Conservation (phyloP, 805 yeast species). For the Lipomyces japonicus region DNA sequence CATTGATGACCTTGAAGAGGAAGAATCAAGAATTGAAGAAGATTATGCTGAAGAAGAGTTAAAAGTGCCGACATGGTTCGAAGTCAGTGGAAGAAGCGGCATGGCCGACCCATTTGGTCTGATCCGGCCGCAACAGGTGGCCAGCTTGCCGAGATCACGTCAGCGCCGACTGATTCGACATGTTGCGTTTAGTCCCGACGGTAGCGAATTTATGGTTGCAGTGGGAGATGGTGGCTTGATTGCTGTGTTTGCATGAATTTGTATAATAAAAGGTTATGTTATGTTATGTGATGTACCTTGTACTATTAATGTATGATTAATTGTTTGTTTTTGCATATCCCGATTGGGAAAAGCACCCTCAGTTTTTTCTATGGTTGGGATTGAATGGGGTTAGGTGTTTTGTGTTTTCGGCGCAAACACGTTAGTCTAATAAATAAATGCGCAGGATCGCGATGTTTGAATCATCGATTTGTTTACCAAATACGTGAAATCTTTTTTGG, state of each 20-base stretch:
- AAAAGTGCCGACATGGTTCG: neutral
- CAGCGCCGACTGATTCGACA: conserved; percentile 18
- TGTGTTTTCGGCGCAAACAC: no score
- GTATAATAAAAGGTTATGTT: no score
- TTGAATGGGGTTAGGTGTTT: no score
- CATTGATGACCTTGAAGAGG: neutral
- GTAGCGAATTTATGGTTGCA: conserved; percentile 19
- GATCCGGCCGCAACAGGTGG: conserved; percentile 10
- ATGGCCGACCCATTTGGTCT: conserved; percentile 21
- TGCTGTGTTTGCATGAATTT: conserved; percentile 13
- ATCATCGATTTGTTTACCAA: no score
- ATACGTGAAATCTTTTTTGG: no score
- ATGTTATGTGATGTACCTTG: no score
- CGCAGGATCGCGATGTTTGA: no score
- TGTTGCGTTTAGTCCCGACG: conserved; percentile 23
- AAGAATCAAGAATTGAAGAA: neutral
- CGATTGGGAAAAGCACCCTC: no score
- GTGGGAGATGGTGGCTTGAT: conserved; percentile 26
- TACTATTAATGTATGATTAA: no score
- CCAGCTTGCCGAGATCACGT: conserved; percentile 15
- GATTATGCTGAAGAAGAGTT: neutral
- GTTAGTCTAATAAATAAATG: no score
- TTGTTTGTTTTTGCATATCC: no score
- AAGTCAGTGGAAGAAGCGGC: conserved; percentile 7
- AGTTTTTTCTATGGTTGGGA: no score